phyloP scores from a whole-genome alignment of 306 rosid genomes.

The Vigna mungo region DNA sequence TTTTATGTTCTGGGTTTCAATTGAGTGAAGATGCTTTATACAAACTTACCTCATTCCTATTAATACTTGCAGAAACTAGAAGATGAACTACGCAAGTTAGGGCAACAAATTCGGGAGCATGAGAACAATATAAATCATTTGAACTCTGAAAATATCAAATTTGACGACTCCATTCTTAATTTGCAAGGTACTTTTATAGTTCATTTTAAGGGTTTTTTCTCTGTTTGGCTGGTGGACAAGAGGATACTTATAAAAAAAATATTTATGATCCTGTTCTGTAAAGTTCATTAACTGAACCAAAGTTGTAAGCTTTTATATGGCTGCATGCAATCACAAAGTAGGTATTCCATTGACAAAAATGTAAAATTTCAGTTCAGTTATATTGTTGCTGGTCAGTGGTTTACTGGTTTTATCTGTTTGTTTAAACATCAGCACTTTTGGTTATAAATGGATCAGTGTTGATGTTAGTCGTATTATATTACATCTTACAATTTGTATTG shows the following conservation, averaged over 20 bases:
- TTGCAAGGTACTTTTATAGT: constrained; percentile 69
- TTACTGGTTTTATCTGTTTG: constrained; percentile 19
- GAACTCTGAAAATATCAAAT: constrained; percentile 63
- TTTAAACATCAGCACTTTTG: constrained; percentile 26
- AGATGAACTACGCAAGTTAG: constrained; percentile 72
- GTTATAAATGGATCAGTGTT: constrained; percentile 19
- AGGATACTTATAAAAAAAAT: constrained; percentile 24
- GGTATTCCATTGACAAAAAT: neutral
- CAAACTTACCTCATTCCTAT: constrained; percentile 40
- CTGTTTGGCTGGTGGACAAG: constrained; percentile 29
- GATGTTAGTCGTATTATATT: constrained; percentile 8
- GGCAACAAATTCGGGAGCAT: constrained; percentile 75
- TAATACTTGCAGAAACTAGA: constrained; percentile 73
- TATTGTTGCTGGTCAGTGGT: constrained; percentile 20
- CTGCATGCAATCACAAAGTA: constrained; percentile 24
- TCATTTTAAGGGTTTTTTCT: constrained; percentile 37
- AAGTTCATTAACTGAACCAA: constrained; percentile 23
- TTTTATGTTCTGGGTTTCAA: constrained; percentile 32
- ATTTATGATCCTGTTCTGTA: constrained; percentile 27
- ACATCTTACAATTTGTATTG: neutral
- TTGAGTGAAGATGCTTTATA: constrained; percentile 9
- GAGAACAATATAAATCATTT: constrained; percentile 69
- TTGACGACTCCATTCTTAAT: constrained; percentile 74
- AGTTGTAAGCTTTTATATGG: constrained; percentile 20
- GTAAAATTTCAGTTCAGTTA: constrained; percentile 20